phyloP scores from a whole-genome alignment of 2,329 filamentous ascomycete genomes.

The Talaromyces sp. region DNA sequence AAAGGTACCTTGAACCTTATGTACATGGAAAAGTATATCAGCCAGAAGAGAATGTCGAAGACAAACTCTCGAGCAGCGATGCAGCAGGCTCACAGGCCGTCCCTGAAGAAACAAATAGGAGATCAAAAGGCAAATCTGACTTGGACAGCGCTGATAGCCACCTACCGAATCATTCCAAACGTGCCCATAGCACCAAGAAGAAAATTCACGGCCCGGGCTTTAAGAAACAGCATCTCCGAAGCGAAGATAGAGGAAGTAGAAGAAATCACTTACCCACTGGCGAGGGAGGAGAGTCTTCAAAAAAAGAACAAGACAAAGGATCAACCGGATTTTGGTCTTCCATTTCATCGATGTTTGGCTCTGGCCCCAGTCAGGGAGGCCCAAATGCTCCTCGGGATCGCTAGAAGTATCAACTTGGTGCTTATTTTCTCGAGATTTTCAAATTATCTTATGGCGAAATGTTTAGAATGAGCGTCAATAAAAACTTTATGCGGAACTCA shows the following conservation, averaged over 20 bases:
- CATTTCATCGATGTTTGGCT: background rate
- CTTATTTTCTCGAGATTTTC: too few relatives aligned
- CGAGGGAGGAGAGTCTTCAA: background rate
- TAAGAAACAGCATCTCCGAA: background rate
- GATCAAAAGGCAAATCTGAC: too few relatives aligned
- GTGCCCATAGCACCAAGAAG: background rate
- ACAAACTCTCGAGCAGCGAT: background rate
- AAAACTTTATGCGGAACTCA: too few relatives aligned
- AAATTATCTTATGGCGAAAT: too few relatives aligned
- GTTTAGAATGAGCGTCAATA: too few relatives aligned
- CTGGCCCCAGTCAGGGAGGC: background rate
- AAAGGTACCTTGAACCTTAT: background rate
- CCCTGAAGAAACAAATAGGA: background rate
- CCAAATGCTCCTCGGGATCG: background rate
- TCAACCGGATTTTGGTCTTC: background rate
- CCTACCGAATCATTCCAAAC: background rate
- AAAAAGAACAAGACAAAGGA: background rate
- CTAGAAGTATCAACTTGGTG: background rate
- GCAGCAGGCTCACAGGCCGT: background rate
- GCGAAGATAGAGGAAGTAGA: background rate
- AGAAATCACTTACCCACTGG: background rate
- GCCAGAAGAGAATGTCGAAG: background rate
- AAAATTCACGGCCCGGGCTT: background rate
- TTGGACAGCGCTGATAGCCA: too few relatives aligned
- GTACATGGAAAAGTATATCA: background rate